These are phyloP conservation scores for Tuber magnatum DNA, from an alignment of 495 filamentous ascomycete genomes.

Conservation along the genomic window DNA sequence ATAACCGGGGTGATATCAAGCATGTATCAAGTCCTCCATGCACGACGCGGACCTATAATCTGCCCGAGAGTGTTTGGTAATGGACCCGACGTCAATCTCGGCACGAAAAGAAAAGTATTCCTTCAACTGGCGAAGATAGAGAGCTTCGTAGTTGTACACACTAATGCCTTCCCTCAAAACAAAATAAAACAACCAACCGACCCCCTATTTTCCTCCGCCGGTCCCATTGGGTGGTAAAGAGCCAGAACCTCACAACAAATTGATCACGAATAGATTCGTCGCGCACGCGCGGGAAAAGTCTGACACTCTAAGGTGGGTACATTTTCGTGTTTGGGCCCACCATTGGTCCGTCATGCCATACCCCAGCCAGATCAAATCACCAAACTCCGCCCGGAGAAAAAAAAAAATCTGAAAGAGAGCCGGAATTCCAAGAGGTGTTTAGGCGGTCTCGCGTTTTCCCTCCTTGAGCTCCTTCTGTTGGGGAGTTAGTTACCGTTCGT, in stretches of 20 bases:
- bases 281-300: constrained; percentile 38
- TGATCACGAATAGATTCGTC: constrained; percentile 20
- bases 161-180: constrained; percentile 68
- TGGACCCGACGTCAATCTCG: constrained; percentile 71
- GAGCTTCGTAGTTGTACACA: constrained; percentile 95
- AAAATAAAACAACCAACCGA: background rate
- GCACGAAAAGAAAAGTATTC: constrained; percentile 85
- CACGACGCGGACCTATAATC: constrained; percentile 60
- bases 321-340: background rate
- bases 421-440: constrained; percentile 43
- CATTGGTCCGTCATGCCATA: constrained; percentile 2
- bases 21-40: constrained; percentile 86
- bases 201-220: background rate
- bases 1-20: background rate
- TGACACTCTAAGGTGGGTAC: constrained; percentile 9
- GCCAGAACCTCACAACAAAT: constrained; percentile 6
- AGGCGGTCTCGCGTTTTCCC: constrained; percentile 89
- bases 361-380: background rate
- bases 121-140: constrained; percentile 58
- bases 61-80: constrained; percentile 82
- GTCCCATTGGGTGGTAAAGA: background rate
- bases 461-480: constrained; percentile 93
- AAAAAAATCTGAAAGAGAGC: constrained; percentile 13
- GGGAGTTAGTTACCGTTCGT: constrained; percentile 46
- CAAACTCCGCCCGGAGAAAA: constrained; percentile 12